phyloP scores from a whole-genome alignment of 768 basidiomycete genomes.

The Daedaleopsis nitida region DNA sequence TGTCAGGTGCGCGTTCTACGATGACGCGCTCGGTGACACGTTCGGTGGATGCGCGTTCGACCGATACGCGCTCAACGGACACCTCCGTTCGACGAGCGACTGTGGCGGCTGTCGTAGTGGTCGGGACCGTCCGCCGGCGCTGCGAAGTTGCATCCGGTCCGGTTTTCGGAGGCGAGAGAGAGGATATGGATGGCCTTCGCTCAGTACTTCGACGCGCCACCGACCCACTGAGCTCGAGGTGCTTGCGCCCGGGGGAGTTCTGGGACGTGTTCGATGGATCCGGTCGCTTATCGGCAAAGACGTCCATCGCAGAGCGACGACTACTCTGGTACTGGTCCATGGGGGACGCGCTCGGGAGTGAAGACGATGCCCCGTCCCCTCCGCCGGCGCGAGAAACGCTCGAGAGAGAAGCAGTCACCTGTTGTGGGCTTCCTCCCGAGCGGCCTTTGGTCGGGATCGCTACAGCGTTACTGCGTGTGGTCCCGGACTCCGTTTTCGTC shows the following conservation, averaged over 20 bases:
- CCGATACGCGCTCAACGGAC: constrained; percentile 21
- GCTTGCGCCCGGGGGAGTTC: constrained; percentile 59
- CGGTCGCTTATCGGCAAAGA: constrained; percentile 48
- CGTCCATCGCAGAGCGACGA: constrained; percentile 49
- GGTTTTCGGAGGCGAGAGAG: constrained; percentile 40
- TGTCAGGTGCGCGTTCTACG: constrained; percentile 20
- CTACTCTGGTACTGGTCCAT: constrained; percentile 45
- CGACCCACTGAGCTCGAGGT: constrained; percentile 55
- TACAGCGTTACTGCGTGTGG: constrained; percentile 21
- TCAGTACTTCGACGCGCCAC: constrained; percentile 49
- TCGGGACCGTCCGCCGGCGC: constrained; percentile 30
- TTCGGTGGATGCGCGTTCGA: not conserved
- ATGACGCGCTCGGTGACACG: not conserved
- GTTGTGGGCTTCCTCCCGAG: constrained; percentile 56
- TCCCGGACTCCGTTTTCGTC: constrained; percentile 22
- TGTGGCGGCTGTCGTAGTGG: constrained; percentile 4
- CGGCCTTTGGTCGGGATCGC: constrained; percentile 49
- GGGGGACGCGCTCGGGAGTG: constrained; percentile 41
- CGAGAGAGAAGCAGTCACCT: constrained; percentile 41
- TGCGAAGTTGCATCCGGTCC: constrained; percentile 31
- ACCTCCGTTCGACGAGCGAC: constrained; percentile 9
- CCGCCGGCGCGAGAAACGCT: constrained; percentile 40
- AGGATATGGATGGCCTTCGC: constrained; percentile 47
- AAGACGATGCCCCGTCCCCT: constrained; percentile 46
- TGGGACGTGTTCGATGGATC: constrained; percentile 54